Percentiles rank a stretch among this genome's conserved stretches.
Evolutionary conservation across 2,329 filamentous ascomycete genomes (phyloP).

Genomic region (Alternaria sp.): DNA sequence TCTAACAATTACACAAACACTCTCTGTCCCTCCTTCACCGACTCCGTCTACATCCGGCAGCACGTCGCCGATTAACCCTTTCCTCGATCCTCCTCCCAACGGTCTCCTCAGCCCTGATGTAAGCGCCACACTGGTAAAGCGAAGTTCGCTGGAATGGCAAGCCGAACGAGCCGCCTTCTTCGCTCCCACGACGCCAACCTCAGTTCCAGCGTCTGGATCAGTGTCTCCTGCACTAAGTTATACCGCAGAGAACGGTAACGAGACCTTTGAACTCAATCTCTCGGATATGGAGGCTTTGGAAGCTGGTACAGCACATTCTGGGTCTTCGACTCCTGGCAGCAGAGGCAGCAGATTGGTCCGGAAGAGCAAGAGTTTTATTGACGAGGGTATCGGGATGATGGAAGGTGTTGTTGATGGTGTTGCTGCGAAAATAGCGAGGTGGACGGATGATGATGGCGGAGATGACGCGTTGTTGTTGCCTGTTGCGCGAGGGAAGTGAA

Average conservation of each 20-base stretch:
- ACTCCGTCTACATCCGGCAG: neutral
- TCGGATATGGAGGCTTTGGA: neutral
- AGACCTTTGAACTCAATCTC: neutral
- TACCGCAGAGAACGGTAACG: neutral
- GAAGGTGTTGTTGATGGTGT: neutral
- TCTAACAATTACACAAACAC: neutral
- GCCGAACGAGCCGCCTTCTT: neutral
- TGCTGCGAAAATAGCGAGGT: neutral
- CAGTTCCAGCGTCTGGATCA: neutral
- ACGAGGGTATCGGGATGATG: neutral
- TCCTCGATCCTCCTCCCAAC: neutral
- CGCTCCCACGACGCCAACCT: neutral
- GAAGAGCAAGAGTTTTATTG: neutral
- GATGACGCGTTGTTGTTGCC: slow-evolving; percentile 10
- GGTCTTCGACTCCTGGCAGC: neutral
- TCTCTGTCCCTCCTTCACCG: neutral
- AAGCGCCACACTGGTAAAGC: neutral
- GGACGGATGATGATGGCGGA: slow-evolving; percentile 3
- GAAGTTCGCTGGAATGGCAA: neutral
- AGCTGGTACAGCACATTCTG: neutral
- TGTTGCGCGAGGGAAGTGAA: neutral
- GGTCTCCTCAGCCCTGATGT: neutral
- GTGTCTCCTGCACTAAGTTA: neutral
- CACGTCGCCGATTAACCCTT: neutral
- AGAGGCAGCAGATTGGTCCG: neutral